Evolutionary conservation across 108 stramenopile genomes (phyloP).

Genomic region (Skeletonema menzelii): DNA sequence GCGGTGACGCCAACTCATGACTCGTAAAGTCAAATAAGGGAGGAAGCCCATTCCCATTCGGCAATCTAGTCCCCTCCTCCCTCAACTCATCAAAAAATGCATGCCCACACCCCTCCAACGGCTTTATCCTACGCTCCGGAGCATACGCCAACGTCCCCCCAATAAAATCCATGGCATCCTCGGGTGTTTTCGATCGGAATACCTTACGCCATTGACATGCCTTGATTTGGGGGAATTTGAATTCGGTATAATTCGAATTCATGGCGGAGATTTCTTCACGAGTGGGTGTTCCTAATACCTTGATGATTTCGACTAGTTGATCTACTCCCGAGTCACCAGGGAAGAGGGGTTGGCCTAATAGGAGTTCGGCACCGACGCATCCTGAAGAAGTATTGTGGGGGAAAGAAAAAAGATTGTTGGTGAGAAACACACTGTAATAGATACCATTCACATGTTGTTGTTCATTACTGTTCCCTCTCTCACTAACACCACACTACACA

Average conservation of each 20-base stretch:
- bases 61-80: conserved; percentile 65
- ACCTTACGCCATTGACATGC: conserved; percentile 96
- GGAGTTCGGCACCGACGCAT: conserved; percentile 97
- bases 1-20: conserved; percentile 61
- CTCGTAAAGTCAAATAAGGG: conserved; percentile 91
- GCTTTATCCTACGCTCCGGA: conserved; percentile 82
- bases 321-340: conserved; percentile 98
- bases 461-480: neutral
- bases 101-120: conserved; percentile 93
- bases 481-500: neutral
- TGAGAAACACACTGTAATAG: too few species aligned
- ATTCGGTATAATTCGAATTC: conserved; percentile 98
- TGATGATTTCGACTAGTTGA: conserved; percentile 99
- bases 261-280: conserved; percentile 94
- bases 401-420: too few species aligned
- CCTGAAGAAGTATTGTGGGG: conserved; percentile 36
- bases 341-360: conserved; percentile 97
- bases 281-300: conserved; percentile 98
- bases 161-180: conserved; percentile 94
- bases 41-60: conserved; percentile 82
- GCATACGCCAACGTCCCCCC: conserved; percentile 90
- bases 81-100: conserved; percentile 96
- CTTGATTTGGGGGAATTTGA: conserved; percentile 99
- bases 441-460: too few species aligned
- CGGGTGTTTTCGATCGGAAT: conserved; percentile 90